Percentiles rank a stretch among this genome's conserved stretches.
Evolutionary conservation across 2,329 filamentous ascomycete species (phyloP).

Genomic region (Sphaerulina vaccinii): DNA sequence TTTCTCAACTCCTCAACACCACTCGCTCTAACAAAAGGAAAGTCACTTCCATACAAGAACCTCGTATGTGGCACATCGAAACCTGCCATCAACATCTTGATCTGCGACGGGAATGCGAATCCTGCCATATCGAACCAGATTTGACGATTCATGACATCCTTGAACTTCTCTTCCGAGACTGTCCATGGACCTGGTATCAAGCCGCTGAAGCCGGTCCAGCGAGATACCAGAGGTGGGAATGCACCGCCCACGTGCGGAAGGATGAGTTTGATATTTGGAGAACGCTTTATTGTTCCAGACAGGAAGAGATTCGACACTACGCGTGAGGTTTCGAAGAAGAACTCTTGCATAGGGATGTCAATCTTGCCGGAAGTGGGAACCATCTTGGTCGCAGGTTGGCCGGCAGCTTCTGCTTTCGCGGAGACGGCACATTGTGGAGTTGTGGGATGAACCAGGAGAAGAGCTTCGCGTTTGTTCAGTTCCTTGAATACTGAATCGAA

Average conservation of each 20-base stretch:
- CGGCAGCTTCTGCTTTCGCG: slow-evolving; percentile 17
- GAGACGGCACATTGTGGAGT: slow-evolving; percentile 48
- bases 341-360: slow-evolving; percentile 51
- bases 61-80: slow-evolving; percentile 42
- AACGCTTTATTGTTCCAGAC: slow-evolving; percentile 47
- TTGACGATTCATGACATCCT: slow-evolving; percentile 39
- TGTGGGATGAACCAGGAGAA: slow-evolving; percentile 57
- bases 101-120: slow-evolving; percentile 48
- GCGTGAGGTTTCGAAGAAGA: slow-evolving; percentile 55
- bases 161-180: slow-evolving; percentile 33
- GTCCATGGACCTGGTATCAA: slow-evolving; percentile 40
- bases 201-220: slow-evolving; percentile 45
- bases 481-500: slow-evolving; percentile 51
- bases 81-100: slow-evolving; percentile 49
- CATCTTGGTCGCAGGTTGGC: slow-evolving; percentile 36
- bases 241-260: slow-evolving; percentile 51
- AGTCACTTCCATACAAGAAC: slow-evolving; percentile 55
- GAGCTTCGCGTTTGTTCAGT: slow-evolving; percentile 48
- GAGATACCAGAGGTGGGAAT: slow-evolving; percentile 46
- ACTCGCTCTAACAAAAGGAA: slow-evolving; percentile 48
- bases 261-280: slow-evolving; percentile 50
- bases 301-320: slow-evolving; percentile 51
- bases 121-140: slow-evolving; percentile 57
- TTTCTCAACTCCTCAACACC: slow-evolving; percentile 41
- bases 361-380: slow-evolving; percentile 40